Percentiles rank a stretch among this genome's conserved stretches.
Evolutionary conservation across 768 basidiomycete species (phyloP).

Genomic region (Collybia sordida): DNA sequence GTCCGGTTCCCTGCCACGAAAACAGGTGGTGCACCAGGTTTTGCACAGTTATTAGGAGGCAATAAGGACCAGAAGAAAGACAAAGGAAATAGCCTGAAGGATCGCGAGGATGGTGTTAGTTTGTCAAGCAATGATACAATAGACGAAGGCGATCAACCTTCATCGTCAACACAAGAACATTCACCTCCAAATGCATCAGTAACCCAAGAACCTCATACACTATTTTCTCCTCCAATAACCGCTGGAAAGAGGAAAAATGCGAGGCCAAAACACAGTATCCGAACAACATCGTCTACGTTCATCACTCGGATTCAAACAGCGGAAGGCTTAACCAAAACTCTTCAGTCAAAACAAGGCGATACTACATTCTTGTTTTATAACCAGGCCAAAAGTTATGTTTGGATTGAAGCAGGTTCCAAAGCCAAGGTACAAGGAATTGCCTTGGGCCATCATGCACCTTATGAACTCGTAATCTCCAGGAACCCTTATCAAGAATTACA

Average conservation of each 20-base stretch:
- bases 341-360: conserved; percentile 84
- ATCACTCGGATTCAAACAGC: conserved; percentile 82
- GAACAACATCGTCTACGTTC: conserved; percentile 90
- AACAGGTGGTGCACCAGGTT: conserved; percentile 53
- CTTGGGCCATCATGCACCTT: conserved; percentile 7
- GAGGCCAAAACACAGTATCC: conserved; percentile 88
- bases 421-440: conserved; percentile 57
- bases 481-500: conserved; percentile 80
- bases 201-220: conserved; percentile 46
- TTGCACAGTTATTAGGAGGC: conserved; percentile 68
- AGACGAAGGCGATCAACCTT: conserved; percentile 51
- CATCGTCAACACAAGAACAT: conserved; percentile 40
- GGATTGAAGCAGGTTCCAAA: conserved; percentile 86
- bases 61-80: conserved; percentile 67
- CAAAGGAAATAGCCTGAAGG: conserved; percentile 38
- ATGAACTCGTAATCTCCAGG: conserved; percentile 43
- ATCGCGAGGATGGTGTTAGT: conserved; percentile 68
- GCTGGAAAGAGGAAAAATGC: conserved; percentile 64
- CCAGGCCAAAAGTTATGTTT: conserved; percentile 76
- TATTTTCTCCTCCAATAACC: conserved; percentile 54
- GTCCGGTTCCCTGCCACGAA: conserved; percentile 64
- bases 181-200: conserved; percentile 33
- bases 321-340: conserved; percentile 70
- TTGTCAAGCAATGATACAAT: conserved; percentile 82
- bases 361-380: conserved; percentile 88